Base-by-base conservation (phyloP, 2,329 filamentous ascomycete genomes). In the Phialocephala subalpina region DNA sequence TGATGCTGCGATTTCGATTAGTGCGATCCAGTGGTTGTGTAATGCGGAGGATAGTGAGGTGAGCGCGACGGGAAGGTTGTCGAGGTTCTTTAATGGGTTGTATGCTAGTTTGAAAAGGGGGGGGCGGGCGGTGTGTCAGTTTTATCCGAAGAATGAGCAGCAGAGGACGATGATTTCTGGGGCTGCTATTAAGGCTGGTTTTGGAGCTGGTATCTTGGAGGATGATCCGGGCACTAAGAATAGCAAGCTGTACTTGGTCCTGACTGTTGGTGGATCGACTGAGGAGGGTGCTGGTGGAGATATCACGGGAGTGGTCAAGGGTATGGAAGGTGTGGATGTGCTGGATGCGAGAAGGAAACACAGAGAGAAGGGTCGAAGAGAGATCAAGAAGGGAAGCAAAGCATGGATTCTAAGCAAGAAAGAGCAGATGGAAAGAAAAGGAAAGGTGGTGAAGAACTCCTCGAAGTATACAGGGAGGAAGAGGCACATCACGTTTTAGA, bases 191-290 rank as follows among this genome's bases (percentile, higher is more conserved):
- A 94, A 92, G 76, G 96, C 96, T 1, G 96, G 96, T 0, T 99
- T 99, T 75, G 95, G 96, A 57, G 96, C 96, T 0, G 96, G 96
- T 81, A 86, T 99, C 38, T 82, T 99, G 57, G 95, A 98, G 79
- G 96, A 99, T 79, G 95, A 98, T 77, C 92, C 92, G 0, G 95
- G 94, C 52, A 99, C 96, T 42, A 99, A 99, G 85, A 97, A 94
- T 76, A 89, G 91, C 72, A 99, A 99, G 83, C 83, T 97, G n/a
- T 99, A 99, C 78, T 84, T 99, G 2, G 95, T 99, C 0, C 82
- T 99, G 36, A 97, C 94, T 0, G 96, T 97, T 1, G 96, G 95
- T 36, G 88, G 87, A 3, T 80, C 80, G 0, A 81, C 79, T 0
- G 76, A 81, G 0, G 81, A 82, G 1, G 82, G 81, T 36, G 79